Evolutionary conservation across 2,329 filamentous ascomycete genomes (phyloP).

Genomic region (Ophiocordyceps sinensis): DNA sequence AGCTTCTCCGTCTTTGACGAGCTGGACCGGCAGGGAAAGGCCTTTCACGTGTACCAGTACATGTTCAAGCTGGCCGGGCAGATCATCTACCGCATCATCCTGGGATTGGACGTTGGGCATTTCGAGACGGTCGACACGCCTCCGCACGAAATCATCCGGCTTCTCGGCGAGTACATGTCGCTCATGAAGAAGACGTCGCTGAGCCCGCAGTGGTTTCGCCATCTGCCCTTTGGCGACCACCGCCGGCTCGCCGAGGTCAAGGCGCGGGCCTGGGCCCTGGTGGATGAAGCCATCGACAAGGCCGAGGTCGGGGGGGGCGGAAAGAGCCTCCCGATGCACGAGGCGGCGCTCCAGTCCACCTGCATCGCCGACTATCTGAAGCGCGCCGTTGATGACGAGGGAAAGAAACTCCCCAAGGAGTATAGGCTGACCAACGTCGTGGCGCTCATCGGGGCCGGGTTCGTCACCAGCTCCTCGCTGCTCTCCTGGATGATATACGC

Average conservation of each 20-base stretch:
- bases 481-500: constrained; percentile 39
- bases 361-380: constrained; percentile 29
- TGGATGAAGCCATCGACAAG: neutral
- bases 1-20: constrained; percentile 29
- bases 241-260: neutral
- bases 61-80: constrained; percentile 29
- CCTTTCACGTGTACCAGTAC: constrained; percentile 27
- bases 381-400: constrained; percentile 33
- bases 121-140: constrained; percentile 25
- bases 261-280: neutral
- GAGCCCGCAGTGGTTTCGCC: constrained; percentile 32
- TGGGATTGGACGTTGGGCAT: constrained; percentile 25
- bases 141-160: constrained; percentile 30
- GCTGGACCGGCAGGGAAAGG: constrained; percentile 26
- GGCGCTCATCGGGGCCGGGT: constrained; percentile 37
- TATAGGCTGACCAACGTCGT: constrained; percentile 16
- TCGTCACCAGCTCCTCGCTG: constrained; percentile 39
- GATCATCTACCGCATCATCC: constrained; percentile 22
- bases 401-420: constrained; percentile 29
- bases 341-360: neutral
- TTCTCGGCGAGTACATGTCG: constrained; percentile 30
- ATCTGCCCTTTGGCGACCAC: constrained; percentile 37
- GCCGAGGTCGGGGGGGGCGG: neutral
- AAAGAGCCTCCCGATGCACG: neutral
- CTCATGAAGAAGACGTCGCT: constrained; percentile 40